These are phyloP conservation scores for Cryptosporidium bovis DNA, from an alignment of 169 alveolate species.

Conservation along the genomic window DNA sequence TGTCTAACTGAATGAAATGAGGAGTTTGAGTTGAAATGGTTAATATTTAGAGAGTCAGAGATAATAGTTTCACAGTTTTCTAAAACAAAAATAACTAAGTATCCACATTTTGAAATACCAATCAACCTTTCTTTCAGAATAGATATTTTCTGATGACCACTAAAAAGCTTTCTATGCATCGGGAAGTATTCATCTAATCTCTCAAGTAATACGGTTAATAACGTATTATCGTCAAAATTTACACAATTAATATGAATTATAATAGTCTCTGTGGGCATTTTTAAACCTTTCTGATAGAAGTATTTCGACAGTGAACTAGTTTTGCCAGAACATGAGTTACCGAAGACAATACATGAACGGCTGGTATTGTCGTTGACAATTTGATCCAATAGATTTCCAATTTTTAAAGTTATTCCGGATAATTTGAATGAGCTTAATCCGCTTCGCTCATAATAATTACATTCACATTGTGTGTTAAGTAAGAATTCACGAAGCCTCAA, in stretches of 20 bases:
- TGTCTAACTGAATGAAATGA: constrained; percentile 32
- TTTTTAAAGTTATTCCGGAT: neutral
- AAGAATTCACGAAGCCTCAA: constrained; percentile 11
- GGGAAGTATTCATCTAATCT: constrained; percentile 64
- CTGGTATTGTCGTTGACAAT: constrained; percentile 22
- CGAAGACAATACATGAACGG: constrained; percentile 57
- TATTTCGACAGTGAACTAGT: constrained; percentile 30
- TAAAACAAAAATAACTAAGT: constrained; percentile 14
- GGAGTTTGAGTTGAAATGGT: constrained; percentile 8
- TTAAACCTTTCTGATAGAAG: constrained; percentile 17
- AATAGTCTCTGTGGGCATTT: neutral
- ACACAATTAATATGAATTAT: constrained; percentile 48
- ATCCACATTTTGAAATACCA: constrained; percentile 56
- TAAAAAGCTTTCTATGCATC: constrained; percentile 52
- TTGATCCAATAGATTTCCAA: constrained; percentile 30
- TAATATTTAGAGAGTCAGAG: constrained; percentile 10
- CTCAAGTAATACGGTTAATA: constrained; percentile 18
- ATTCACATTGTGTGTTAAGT: neutral
- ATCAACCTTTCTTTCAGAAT: constrained; percentile 48
- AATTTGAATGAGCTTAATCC: neutral
- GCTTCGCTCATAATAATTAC: neutral
- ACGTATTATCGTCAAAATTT: constrained; percentile 62
- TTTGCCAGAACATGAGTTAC: constrained; percentile 58
- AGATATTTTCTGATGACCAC: constrained; percentile 58
- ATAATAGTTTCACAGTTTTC: constrained; percentile 63